These are phyloP conservation scores for Flaveria linearis DNA, from an alignment of 129 eudicot genomes.

Conservation along the genomic window DNA sequence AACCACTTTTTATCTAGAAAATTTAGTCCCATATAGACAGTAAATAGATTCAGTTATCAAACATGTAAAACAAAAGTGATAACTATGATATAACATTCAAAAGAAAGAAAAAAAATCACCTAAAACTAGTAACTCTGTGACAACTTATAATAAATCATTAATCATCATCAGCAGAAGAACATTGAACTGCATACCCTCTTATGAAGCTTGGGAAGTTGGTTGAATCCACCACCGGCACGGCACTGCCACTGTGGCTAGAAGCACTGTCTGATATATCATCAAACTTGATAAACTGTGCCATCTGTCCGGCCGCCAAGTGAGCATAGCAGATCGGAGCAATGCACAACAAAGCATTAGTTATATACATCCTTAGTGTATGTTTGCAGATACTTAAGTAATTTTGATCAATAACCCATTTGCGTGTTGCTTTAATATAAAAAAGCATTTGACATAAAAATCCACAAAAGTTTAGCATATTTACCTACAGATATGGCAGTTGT, in stretches of 20 bases:
- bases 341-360: constrained; percentile 6
- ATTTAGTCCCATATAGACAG: too few species aligned
- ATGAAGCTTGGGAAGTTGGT: constrained; percentile 57
- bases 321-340: constrained; percentile 81
- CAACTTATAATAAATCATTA: neutral
- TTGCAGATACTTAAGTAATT: neutral
- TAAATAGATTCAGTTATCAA: too few species aligned
- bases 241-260: constrained; percentile 47
- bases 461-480: constrained; percentile 9
- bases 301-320: constrained; percentile 71
- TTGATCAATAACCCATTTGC: neutral
- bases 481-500: constrained; percentile 76
- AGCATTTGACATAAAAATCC: neutral
- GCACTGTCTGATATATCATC: constrained; percentile 59
- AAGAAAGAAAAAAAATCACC: too few species aligned
- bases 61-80: too few species aligned
- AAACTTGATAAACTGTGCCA: constrained; percentile 67
- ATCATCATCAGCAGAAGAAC: constrained; percentile 67
- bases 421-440: neutral
- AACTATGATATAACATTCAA: neutral
- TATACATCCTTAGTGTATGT: too few species aligned
- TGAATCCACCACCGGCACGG: constrained; percentile 45
- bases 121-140: neutral
- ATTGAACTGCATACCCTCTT: constrained; percentile 47
- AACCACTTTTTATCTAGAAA: too few species aligned